Evolutionary conservation across 352 stramenopile species (phyloP).

Genomic region (Globisporangium abappressorium): DNA sequence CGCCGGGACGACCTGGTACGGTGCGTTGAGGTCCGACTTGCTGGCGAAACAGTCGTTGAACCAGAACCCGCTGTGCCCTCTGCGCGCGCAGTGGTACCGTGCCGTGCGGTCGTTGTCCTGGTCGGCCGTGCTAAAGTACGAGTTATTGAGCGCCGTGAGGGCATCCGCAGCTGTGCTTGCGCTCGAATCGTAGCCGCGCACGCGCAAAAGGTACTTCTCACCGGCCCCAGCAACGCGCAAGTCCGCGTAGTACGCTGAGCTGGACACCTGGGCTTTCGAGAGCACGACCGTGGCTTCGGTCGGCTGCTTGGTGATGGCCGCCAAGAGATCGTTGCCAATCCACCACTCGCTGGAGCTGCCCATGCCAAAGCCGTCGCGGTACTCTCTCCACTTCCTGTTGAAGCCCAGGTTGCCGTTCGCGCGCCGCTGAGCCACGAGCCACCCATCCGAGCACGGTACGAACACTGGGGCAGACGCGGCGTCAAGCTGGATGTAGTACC

Average conservation of each 20-base stretch:
- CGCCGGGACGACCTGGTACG: slow-evolving; percentile 40
- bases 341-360: slow-evolving; percentile 50
- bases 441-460: slow-evolving; percentile 52
- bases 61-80: slow-evolving; percentile 55
- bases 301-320: slow-evolving; percentile 28
- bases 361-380: slow-evolving; percentile 50
- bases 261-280: slow-evolving; percentile 43
- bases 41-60: slow-evolving; percentile 39
- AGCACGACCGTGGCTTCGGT: slow-evolving; percentile 51
- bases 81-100: slow-evolving; percentile 44
- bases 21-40: slow-evolving; percentile 52
- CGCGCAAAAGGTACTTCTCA: slow-evolving; percentile 46
- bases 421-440: slow-evolving; percentile 51
- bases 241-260: slow-evolving; percentile 37
- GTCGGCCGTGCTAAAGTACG: slow-evolving; percentile 59
- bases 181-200: slow-evolving; percentile 30
- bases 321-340: slow-evolving; percentile 49
- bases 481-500: slow-evolving; percentile 52
- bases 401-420: slow-evolving; percentile 49
- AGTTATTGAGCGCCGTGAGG: slow-evolving; percentile 42
- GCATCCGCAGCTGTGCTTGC: slow-evolving; percentile 41
- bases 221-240: slow-evolving; percentile 44
- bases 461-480: slow-evolving; percentile 19
- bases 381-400: slow-evolving; percentile 60
- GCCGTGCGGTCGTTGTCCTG: slow-evolving; percentile 47